Evolutionary conservation across 129 eudicot species (phyloP), one percentile per base, ranked within the genome.

Genomic region (sunflower (Helianthus annuus)): DNA sequence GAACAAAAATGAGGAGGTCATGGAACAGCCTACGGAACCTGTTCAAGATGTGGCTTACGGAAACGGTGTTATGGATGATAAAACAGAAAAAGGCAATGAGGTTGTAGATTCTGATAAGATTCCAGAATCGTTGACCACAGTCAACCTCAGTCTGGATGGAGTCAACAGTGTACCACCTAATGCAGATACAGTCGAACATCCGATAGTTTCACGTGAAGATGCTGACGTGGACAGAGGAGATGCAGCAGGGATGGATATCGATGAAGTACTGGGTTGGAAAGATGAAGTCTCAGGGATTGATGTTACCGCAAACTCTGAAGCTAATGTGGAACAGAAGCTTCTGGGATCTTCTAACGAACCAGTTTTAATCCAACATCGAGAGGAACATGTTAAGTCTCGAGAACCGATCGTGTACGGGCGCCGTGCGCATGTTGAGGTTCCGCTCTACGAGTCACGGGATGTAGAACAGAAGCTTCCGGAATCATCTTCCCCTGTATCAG

Each of bases 191-290:
- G 71, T 46, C 4, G 29, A 61, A 27, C 39, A 53, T 62, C 66
- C 48, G 2, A 72, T 72, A 49, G 49, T 65, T 56, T 19, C 64
- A 12, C 48, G 24, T 70, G 85, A 59, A 65, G 76, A 68, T 57
- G 71, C 84, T 74, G 72, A 39, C 59, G 72, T 63, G 64, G 82
- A 75, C 52, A 68, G 65, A 60, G 83, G 54, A 44, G 90, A 79
- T 48, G 76, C 55, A 46, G 61, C 62, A 9, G 83, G 48, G 77
- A 66, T 78, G 82, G 86, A 81, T 16, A 55, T 86, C 27, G 88
- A 83, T 54, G 91, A 73, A 49, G 85, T 84, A 51, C 15, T 66
- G 79, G 80, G 74, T 60, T 70, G 83, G 32, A 27, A 27, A 27
- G 88, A 83, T 54, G 91, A 75, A 54, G 69, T 19, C 16, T 10